These are phyloP conservation scores for Trichoderma sp. DNA, from an alignment of 2,329 filamentous ascomycete genomes.

Conservation along the genomic window DNA sequence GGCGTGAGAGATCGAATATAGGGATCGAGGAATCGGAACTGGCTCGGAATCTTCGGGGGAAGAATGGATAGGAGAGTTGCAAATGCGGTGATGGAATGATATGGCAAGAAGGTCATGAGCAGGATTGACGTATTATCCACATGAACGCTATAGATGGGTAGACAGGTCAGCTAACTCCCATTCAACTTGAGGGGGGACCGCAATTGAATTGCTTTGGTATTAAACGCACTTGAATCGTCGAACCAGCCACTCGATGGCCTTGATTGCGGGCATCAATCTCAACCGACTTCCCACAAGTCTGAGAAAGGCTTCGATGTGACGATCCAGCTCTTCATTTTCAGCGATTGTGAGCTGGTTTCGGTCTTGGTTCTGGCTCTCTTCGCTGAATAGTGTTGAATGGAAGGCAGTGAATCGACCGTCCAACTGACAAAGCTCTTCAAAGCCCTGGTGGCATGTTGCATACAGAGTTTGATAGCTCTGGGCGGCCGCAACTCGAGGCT, in stretches of 20 bases:
- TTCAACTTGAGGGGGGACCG: background rate
- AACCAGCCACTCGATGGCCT: conserved; percentile 92
- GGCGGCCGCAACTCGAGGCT: conserved; percentile 75
- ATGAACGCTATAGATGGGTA: conserved; percentile 65
- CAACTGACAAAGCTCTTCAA: conserved; percentile 84
- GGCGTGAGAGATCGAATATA: conserved; percentile 76
- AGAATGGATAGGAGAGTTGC: conserved; percentile 83
- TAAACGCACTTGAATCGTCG: conserved; percentile 74
- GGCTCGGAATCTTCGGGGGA: conserved; percentile 67
- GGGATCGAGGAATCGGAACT: conserved; percentile 81
- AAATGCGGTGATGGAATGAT: conserved; percentile 84
- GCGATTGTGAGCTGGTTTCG: conserved; percentile 75
- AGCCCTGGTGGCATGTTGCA: conserved; percentile 82
- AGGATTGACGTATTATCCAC: conserved; percentile 81
- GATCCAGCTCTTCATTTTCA: conserved; percentile 81
- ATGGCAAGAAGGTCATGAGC: conserved; percentile 85
- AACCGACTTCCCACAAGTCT: conserved; percentile 73
- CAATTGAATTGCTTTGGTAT: background rate
- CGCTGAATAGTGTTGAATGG: conserved; percentile 79
- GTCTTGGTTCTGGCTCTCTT: conserved; percentile 88
- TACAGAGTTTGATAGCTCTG: conserved; percentile 92
- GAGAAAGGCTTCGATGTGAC: conserved; percentile 77
- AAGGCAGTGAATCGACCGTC: conserved; percentile 78
- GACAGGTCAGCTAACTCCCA: conserved; percentile 13
- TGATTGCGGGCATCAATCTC: conserved; percentile 81